Conservation (phyloP, 306 rosid species). For the Pterocarpus santalinus region DNA sequence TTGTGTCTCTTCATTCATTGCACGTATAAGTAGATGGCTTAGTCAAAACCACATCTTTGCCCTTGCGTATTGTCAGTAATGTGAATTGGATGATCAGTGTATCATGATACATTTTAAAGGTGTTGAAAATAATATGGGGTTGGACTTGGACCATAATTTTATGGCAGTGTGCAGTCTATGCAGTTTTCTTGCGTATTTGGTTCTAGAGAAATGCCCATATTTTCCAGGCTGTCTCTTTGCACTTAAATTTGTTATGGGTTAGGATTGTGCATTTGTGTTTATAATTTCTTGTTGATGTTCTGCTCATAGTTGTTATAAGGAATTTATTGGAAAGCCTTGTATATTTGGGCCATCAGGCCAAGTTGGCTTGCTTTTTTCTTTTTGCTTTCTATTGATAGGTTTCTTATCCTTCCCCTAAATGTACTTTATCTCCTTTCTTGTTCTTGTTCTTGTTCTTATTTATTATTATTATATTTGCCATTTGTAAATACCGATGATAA, state of each 20-base stretch:
- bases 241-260: conserved; percentile 11
- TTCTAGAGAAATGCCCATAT: conserved; percentile 24
- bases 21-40: not conserved
- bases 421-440: not conserved
- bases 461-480: not conserved
- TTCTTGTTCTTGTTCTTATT: not conserved
- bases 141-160: conserved; percentile 5
- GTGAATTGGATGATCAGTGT: conserved; percentile 14
- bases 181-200: conserved; percentile 35
- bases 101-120: not conserved
- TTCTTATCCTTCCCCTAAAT: conserved; percentile 7
- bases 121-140: not conserved
- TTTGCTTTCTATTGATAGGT: conserved; percentile 14
- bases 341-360: conserved; percentile 19
- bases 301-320: conserved; percentile 25
- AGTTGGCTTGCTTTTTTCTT: conserved; percentile 14
- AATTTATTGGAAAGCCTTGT: conserved; percentile 6
- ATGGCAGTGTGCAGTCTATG: not conserved
- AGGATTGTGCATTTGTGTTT: not conserved
- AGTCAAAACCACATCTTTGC: conserved; percentile 31
- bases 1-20: conserved; percentile 29
- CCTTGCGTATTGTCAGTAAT: conserved; percentile 25
- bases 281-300: conserved; percentile 14
- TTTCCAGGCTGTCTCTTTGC: conserved; percentile 1
- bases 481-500: conserved; percentile 3